Evolutionary conservation across 2,329 filamentous ascomycete genomes (phyloP).

Genomic region (Aspergillus sp.): DNA sequence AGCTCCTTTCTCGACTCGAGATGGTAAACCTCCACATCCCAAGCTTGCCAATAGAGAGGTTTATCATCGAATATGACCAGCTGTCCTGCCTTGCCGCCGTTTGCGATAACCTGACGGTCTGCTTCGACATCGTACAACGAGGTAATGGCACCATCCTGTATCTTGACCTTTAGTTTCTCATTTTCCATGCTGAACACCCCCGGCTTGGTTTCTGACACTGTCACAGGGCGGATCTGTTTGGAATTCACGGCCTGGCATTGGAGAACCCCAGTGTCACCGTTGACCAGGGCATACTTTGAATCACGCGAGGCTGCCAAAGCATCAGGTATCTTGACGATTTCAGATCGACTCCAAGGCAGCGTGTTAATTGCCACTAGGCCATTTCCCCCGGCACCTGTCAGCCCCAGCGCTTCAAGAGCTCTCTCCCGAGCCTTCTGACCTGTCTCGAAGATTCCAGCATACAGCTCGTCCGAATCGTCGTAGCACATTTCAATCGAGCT

Average conservation of each 20-base stretch:
- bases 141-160: constrained; percentile 67
- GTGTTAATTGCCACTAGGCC: constrained; percentile 65
- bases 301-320: constrained; percentile 13
- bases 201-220: constrained; percentile 42
- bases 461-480: constrained; percentile 86
- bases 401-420: constrained; percentile 57
- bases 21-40: constrained; percentile 97
- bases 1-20: constrained; percentile 77
- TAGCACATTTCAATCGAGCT: constrained; percentile 98
- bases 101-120: constrained; percentile 67
- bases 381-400: constrained; percentile 39
- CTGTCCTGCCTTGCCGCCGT: constrained; percentile 70
- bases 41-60: constrained; percentile 92
- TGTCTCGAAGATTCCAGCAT: constrained; percentile 69
- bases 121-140: constrained; percentile 69
- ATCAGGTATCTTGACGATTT: constrained; percentile 57
- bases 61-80: constrained; percentile 96
- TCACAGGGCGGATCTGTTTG: constrained; percentile 25
- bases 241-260: constrained; percentile 19
- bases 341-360: constrained; percentile 71
- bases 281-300: constrained; percentile 35
- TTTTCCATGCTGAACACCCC: constrained; percentile 74
- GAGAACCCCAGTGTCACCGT: constrained; percentile 39
- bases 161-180: constrained; percentile 60
- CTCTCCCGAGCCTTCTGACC: constrained; percentile 64